A percentile compares a stretch with the other conserved stretches of the same genome.
These are phyloP conservation scores for Colletotrichum musae DNA, from an alignment of 2,329 filamentous ascomycete species.

Conservation along the genomic window DNA sequence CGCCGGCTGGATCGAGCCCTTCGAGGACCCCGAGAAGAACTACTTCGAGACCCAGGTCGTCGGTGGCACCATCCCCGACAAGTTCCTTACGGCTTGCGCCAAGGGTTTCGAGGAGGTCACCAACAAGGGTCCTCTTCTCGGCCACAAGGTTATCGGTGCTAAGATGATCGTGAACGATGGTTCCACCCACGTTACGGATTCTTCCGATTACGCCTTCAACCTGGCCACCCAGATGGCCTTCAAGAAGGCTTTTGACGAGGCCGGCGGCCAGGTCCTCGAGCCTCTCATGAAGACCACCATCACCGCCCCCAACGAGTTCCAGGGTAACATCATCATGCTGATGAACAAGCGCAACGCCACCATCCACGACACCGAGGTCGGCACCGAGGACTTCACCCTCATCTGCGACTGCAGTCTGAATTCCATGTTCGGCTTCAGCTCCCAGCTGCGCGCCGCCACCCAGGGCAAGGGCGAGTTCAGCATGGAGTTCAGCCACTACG, in stretches of 20 bases:
- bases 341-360: slow-evolving; percentile 97
- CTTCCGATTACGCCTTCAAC: slow-evolving; percentile 96
- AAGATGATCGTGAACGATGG: slow-evolving; percentile 96
- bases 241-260: slow-evolving; percentile 89
- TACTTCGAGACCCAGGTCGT: slow-evolving; percentile 89
- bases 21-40: slow-evolving; percentile 80
- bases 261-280: slow-evolving; percentile 88
- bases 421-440: slow-evolving; percentile 97
- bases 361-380: slow-evolving; percentile 96
- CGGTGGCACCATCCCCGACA: slow-evolving; percentile 93
- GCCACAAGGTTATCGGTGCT: slow-evolving; percentile 91
- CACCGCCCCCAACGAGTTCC: slow-evolving; percentile 96
- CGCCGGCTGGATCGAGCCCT: slow-evolving; percentile 91
- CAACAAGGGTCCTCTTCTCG: slow-evolving; percentile 89
- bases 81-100: slow-evolving; percentile 93
- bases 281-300: slow-evolving; percentile 99
- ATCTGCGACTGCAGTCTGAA: slow-evolving; percentile 94
- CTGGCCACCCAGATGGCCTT: slow-evolving; percentile 96
- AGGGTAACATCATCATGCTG: slow-evolving; percentile 93
- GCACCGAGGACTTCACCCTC: slow-evolving; percentile 93
- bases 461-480: slow-evolving; percentile 99
- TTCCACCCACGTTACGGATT: slow-evolving; percentile 97
- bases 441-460: slow-evolving; percentile 90
- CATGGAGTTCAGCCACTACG: slow-evolving; percentile 99
- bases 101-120: slow-evolving; percentile 92